Evolutionary conservation across 768 basidiomycete species (phyloP).

Genomic region (Leccinum olivaceopallidum): DNA sequence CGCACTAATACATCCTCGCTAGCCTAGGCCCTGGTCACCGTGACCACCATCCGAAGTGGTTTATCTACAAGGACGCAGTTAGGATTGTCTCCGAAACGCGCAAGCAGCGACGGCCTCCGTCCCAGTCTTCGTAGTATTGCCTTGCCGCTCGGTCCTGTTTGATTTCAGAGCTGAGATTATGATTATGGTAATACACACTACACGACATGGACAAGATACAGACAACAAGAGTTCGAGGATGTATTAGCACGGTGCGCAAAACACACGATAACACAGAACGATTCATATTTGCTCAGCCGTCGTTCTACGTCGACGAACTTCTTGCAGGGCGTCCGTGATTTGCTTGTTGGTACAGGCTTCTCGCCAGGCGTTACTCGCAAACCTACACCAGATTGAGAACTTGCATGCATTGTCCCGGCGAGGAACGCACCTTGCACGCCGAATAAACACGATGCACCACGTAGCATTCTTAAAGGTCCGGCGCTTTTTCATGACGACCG

Average conservation of each 20-base stretch:
- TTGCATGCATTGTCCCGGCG: neutral
- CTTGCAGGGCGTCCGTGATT: conserved; percentile 65
- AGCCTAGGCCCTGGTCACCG: conserved; percentile 78
- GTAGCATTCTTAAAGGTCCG: conserved; percentile 59
- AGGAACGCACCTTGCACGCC: conserved; percentile 57
- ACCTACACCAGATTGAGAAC: conserved; percentile 40
- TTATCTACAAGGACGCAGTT: conserved; percentile 76
- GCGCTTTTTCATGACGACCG: conserved; percentile 39
- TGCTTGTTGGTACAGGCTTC: conserved; percentile 60
- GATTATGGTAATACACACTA: conserved; percentile 18
- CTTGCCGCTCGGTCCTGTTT: neutral
- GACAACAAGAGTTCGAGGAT: conserved; percentile 13
- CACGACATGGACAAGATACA: conserved; percentile 21
- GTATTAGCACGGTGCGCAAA: neutral
- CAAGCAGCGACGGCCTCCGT: conserved; percentile 31
- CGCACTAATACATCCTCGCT: conserved; percentile 6
- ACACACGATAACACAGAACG: neutral
- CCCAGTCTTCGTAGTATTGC: conserved; percentile 15
- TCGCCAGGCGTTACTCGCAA: conserved; percentile 64
- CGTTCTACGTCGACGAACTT: conserved; percentile 59
- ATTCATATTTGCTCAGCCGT: conserved; percentile 15
- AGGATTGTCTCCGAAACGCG: conserved; percentile 49
- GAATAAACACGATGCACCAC: conserved; percentile 61
- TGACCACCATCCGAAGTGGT: conserved; percentile 92
- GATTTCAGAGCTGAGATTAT: conserved; percentile 9